These are phyloP conservation scores for Jacaranda copaia DNA, from an alignment of 257 asterid species.

Conservation along the genomic window DNA sequence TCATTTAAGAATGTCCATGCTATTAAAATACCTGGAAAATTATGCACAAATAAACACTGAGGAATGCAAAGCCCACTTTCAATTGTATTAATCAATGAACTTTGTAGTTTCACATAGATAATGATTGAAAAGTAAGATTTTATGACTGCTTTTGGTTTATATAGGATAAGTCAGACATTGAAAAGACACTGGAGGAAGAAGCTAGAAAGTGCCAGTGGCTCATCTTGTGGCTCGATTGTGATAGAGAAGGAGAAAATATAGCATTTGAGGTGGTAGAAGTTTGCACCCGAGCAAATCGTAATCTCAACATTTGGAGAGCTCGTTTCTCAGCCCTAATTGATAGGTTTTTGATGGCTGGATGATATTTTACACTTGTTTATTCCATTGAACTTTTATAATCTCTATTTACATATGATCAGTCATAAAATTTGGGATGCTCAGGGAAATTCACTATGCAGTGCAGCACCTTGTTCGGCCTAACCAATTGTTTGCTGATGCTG, in stretches of 20 bases:
- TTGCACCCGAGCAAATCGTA: slow-evolving; percentile 78
- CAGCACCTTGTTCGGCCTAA: slow-evolving; percentile 85
- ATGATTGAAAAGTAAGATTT: slow-evolving; percentile 16
- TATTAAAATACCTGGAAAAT: not conserved
- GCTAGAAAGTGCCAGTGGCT: slow-evolving; percentile 96
- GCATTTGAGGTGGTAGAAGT: slow-evolving; percentile 94
- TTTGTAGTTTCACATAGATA: slow-evolving; percentile 24
- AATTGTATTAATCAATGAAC: not conserved
- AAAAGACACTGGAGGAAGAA: slow-evolving; percentile 90
- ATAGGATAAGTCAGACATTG: slow-evolving; percentile 85
- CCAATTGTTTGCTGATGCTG: slow-evolving; percentile 87
- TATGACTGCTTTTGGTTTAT: slow-evolving; percentile 32
- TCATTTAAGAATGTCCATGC: slow-evolving; percentile 9
- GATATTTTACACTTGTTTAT: slow-evolving; percentile 33
- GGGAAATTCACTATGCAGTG: slow-evolving; percentile 81
- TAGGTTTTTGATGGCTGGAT: slow-evolving; percentile 61
- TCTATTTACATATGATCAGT: slow-evolving; percentile 32
- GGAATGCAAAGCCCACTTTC: slow-evolving; percentile 18
- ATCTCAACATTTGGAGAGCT: slow-evolving; percentile 91
- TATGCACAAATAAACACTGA: slow-evolving; percentile 8
- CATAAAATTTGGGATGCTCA: slow-evolving; percentile 47
- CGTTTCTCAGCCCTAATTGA: slow-evolving; percentile 89
- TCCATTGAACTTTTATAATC: slow-evolving; percentile 2
- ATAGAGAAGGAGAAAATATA: slow-evolving; percentile 97
- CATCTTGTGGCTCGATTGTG: slow-evolving; percentile 97